A percentile compares a stretch with the other conserved stretches of the same genome.
phyloP scores from a whole-genome alignment of 805 yeast species.

The Wickerhamomyces strasburgensis region DNA sequence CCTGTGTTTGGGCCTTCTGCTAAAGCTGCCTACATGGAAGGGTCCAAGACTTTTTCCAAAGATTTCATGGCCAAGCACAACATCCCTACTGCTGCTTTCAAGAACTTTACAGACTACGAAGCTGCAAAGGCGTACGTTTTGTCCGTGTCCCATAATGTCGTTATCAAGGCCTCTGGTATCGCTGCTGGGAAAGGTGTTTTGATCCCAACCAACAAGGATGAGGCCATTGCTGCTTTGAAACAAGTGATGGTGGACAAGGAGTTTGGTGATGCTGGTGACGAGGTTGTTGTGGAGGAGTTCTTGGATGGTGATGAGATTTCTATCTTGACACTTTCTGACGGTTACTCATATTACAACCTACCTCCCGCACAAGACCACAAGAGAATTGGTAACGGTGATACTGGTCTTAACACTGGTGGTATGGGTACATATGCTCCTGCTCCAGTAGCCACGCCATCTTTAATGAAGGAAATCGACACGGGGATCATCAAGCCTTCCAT shows the following conservation, averaged over 20 bases:
- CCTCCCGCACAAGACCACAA: conserved; percentile 99
- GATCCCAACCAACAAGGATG: conserved; percentile 79
- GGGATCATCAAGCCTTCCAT: conserved; percentile 86
- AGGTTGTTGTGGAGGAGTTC: conserved; percentile 92
- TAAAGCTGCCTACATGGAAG: conserved; percentile 91
- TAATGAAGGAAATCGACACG: conserved; percentile 65
- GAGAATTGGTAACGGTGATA: conserved; percentile 88
- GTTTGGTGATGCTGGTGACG: conserved; percentile 93
- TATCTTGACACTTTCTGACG: conserved; percentile 87
- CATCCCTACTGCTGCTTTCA: conserved; percentile 92
- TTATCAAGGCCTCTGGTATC: conserved; percentile 94
- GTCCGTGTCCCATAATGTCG: conserved; percentile 66
- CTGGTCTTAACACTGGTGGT: conserved; percentile 97
- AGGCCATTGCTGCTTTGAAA: conserved; percentile 78
- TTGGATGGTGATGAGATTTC: conserved; percentile 96
- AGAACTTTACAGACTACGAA: conserved; percentile 73
- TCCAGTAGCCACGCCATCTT: conserved; percentile 79
- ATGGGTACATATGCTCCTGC: conserved; percentile 99
- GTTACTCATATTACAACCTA: conserved; percentile 81
- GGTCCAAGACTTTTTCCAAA: conserved; percentile 92
- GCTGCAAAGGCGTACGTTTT: conserved; percentile 70
- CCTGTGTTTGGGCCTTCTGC: conserved; percentile 97
- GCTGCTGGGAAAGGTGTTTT: conserved; percentile 99
- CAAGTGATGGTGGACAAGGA: conserved; percentile 86
- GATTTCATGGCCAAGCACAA: conserved; percentile 86